Base-by-base conservation (phyloP, 1,284 basidiomycete genomes). In the Microbotryum lychnidis-dioicae region DNA sequence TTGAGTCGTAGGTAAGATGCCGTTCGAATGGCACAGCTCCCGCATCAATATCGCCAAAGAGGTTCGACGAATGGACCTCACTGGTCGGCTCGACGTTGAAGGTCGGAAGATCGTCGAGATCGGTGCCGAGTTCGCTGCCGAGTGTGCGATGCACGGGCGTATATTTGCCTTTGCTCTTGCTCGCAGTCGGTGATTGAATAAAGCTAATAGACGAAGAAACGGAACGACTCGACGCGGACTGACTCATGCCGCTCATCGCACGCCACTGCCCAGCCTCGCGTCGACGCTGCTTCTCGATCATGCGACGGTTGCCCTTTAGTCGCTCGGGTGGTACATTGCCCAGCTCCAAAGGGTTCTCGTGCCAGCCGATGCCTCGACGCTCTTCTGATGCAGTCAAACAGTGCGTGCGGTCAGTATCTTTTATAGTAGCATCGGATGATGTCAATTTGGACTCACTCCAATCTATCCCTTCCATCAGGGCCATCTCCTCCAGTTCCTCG, bases 401-500 rank as follows among this genome's bases (percentile, higher is more conserved):
- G 6, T 18, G 12, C 10, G 12, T 10, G 12, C 2, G 37, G 12
- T 42, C 14, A 42, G 37, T 42, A 9, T 6, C 12, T 6, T 42
- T 42, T 6, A 42, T 12, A 9, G 6, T 18, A 16, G 16, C 12
- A 16, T 6, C 16, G 16, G 14, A 16, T 42, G 37, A 12, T 16
- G 14, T 0, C 37, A 37, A 16, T 37, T 37, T 16, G 37, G 4
- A 12, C 9, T 42, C 37, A 42, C 37, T 42, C 60, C 59, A 70
- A 8, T 50, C 69, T 63, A 54, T 81, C 73, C 21, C 77, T 61
- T 57, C 73, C 70, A 12, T 61, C 74, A 58, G 81, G 77, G 9
- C 79, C 8, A 68, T 48, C 18, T 80, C 81, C 44, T 80, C 80
- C 42, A 89, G 77, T 56, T 79, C 84, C 63, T 89, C 87, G 67